Base-by-base conservation (phyloP, 345 rosid genomes). In the Pistacia atlantica region DNA sequence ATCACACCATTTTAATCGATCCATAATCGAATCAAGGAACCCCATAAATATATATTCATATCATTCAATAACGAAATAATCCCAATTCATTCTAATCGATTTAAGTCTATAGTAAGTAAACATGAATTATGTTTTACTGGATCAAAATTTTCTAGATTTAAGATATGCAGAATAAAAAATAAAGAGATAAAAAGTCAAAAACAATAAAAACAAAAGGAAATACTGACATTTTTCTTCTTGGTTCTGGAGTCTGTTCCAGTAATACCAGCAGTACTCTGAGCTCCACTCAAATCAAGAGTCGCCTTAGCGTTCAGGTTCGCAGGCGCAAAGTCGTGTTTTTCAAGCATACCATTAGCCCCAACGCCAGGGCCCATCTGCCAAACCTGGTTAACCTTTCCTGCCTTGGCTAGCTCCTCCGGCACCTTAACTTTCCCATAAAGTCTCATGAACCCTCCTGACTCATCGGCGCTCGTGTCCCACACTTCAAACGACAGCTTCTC, bases 351-450 rank as follows among this genome's bases (percentile, higher is more conserved):
- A 6, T 46, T 48, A 0, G 81, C 35, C 33, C 52, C 66, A 3
- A 85, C 77, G 10, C 69, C 42, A 25, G 93, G 89, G 33, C 97
- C 98, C 0, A 93, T 86, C 76, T 95, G 97, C 98, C 98, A 95
- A 11, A 93, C 91, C 82, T 92, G 97, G 78, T 95, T 89, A 5
- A 91, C 71, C 51, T 80, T 82, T 52, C 86, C 87, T 9, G 61
- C 78, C n/a, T 85, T 82, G 35, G 82, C 87, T 28, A 85, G 80
- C 52, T 81, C 81, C 55, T 83, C 86, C 68, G 98, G 92, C 55
- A 94, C 82, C 78, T 92, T 86, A 52, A 94, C 69, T 18, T 82
- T 86, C 42, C 89, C 98, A 35, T 86, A 94, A 25, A 94, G 78
- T 33, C 77, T 81, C 83, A 88, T 71, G 8, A 62, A 45, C 8